Conservation (phyloP, 257 asterid species). For the Parsonsia alboflavescens region DNA sequence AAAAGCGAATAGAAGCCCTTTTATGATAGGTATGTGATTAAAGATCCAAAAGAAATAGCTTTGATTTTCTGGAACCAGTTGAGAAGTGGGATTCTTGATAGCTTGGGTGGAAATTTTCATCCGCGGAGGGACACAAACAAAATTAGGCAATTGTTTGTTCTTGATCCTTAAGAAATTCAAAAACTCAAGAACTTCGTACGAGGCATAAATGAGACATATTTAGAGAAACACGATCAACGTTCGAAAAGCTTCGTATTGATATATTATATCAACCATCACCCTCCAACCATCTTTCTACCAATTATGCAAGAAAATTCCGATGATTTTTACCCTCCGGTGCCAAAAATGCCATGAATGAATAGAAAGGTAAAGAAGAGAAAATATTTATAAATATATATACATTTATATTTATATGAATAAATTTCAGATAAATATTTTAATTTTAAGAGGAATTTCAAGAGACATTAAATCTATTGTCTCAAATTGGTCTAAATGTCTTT, state of each 20-base stretch:
- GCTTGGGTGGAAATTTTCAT: not conserved
- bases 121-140: constrained; percentile 11
- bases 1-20: constrained; percentile 13
- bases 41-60: constrained; percentile 18
- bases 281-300: constrained; percentile 24
- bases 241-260: no score
- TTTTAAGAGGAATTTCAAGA: no score
- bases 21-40: constrained; percentile 23
- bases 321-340: constrained; percentile 34
- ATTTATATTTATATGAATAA: no score
- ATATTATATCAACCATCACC: no score
- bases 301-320: constrained; percentile 29
- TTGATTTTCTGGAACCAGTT: constrained; percentile 6
- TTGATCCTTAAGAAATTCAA: constrained; percentile 15
- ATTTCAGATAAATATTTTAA: no score
- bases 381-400: no score
- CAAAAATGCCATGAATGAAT: constrained; percentile 22
- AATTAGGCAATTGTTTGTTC: constrained; percentile 29
- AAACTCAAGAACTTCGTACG: constrained; percentile 25
- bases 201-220: no score
- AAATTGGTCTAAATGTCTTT: no score
- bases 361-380: no score
- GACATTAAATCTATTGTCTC: no score
- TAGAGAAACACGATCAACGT: no score
- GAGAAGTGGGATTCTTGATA: not conserved